Percentiles rank a stretch among this genome's conserved stretches.
Conservation (phyloP, 805 yeast species). For the Candida nanaspora region DNA sequence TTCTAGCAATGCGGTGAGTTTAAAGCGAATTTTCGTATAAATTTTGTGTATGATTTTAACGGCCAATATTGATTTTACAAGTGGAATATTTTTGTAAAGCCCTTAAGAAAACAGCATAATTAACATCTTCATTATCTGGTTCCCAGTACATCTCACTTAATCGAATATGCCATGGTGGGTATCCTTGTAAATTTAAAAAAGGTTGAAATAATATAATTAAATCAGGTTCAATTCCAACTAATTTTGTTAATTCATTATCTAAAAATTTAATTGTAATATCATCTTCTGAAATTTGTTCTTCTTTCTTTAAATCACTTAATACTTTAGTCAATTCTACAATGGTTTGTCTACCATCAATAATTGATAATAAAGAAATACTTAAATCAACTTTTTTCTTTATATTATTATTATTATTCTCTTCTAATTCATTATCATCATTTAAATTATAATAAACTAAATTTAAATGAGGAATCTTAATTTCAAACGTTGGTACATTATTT, state of each 20-base stretch:
- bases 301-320: slow-evolving; percentile 66
- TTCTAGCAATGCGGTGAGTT: too few relatives aligned
- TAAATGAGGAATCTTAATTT: slow-evolving; percentile 61
- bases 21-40: too few relatives aligned
- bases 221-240: slow-evolving; percentile 93
- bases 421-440: slow-evolving; percentile 24
- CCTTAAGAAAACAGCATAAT: slow-evolving; percentile 75
- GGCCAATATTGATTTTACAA: slow-evolving; percentile 86
- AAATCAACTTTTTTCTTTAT: slow-evolving; percentile 37
- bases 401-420: slow-evolving; percentile 15
- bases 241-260: slow-evolving; percentile 62
- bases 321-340: slow-evolving; percentile 84
- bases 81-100: slow-evolving; percentile 69
- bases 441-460: slow-evolving; percentile 41
- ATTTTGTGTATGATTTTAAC: too few relatives aligned
- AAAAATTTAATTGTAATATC: slow-evolving; percentile 73
- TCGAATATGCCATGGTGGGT: slow-evolving; percentile 97
- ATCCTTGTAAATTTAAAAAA: slow-evolving; percentile 82
- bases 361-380: slow-evolving; percentile 59
- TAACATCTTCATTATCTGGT: slow-evolving; percentile 73
- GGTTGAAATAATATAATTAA: slow-evolving; percentile 80
- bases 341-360: slow-evolving; percentile 82
- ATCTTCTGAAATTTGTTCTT: slow-evolving; percentile 48
- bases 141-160: slow-evolving; percentile 89
- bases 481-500: slow-evolving; percentile 53